Evolutionary conservation across 2,329 filamentous ascomycete genomes (phyloP), one percentile per base, ranked within the genome.

Genomic region (Pseudocercospora macadamiae): DNA sequence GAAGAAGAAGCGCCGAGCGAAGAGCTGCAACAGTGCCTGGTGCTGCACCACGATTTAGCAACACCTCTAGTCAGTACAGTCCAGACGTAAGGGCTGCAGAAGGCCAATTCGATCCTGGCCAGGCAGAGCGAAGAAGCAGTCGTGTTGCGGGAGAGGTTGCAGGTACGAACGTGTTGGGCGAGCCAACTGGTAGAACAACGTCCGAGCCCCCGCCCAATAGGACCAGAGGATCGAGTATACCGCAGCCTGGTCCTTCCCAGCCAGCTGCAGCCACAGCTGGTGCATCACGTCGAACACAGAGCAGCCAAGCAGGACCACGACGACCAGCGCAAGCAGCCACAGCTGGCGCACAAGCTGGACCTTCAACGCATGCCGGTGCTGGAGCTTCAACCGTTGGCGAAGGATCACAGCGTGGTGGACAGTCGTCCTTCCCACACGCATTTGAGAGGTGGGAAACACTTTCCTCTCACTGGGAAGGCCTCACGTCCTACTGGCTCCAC

Each of bases 361-460:
- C 61, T 25, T 54, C 66, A 48, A 63, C 65, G 37, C 42, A 61
- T 21, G 51, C 61, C 16, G 55, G 53, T 47, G 28, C 63, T 36
- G 57, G 52, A 49, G 25, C 63, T 49, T 51, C 64, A 39, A 44
- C 56, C 25, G 51, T 55, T 4, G 63, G 59, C 9, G 65, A 64
- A 51, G 60, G 45, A 7, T 58, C 57, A 12, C 64, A 68, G 55
- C 61, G 68, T 28, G 60, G 54, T n/a, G 76, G 74, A 8, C 71
- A 74, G 2, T 90, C 89, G 47, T 87, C 88, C 0, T 97, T 99
- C 66, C 95, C 95, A 0, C 95, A 97, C 75, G 95, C 95, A 0
- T 99, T 99, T 70, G 93, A 99, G 75, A 85, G 95, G 60, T 99
- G 95, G 95, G 95, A 99, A 73, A 93, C 91, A 0, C 78, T 99